Evolutionary conservation across 2,329 filamentous ascomycete genomes (phyloP), one percentile per base, ranked within the genome.

Genomic region (Bisporella sp.): DNA sequence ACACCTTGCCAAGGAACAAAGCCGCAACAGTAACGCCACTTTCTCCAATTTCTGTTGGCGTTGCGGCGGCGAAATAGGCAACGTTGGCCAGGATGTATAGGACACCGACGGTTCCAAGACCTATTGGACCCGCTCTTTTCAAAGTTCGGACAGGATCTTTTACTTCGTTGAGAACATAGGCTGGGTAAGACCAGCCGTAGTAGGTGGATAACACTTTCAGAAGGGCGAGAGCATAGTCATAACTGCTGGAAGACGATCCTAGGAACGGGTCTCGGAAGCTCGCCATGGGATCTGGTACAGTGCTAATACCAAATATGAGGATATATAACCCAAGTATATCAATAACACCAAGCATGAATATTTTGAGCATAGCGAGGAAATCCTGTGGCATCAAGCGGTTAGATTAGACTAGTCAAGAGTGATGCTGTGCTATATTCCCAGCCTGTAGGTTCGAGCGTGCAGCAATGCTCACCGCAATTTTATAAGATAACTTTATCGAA

Each of bases 41-140:
- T 2, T 67, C 64, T 12, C 73, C 66, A 54, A 83, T 77, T 50
- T 80, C 74, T 5, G 77, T 71, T 53, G 74, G 74, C 13, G 77
- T 74, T 1, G 81, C 76, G 6, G 77, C 78, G 4, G 77, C 73
- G 57, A 82, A 81, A 63, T 81, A 81, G 21, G 78, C 75, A 33
- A 80, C 70, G 60, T 80, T 81, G 62, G 74, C 71, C 41, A 80
- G 68, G 63, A 81, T 74, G 60, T 82, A 82, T 1, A 77, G 63
- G 29, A 78, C 61, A 0, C 74, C 73, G n/a, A 79, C 75, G 6
- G 74, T 68, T n/a, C 67, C 65, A 6, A 82, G 71, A 1, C 77
- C 79, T 3, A 76, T 55, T 0, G 78, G 77, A 0, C 77, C 77
- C 0, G 78, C 79, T 35, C 77, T 70, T 57, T 76, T 77, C 46